phyloP scores from a whole-genome alignment of 129 eudicot genomes.

The Apium graveolens region DNA sequence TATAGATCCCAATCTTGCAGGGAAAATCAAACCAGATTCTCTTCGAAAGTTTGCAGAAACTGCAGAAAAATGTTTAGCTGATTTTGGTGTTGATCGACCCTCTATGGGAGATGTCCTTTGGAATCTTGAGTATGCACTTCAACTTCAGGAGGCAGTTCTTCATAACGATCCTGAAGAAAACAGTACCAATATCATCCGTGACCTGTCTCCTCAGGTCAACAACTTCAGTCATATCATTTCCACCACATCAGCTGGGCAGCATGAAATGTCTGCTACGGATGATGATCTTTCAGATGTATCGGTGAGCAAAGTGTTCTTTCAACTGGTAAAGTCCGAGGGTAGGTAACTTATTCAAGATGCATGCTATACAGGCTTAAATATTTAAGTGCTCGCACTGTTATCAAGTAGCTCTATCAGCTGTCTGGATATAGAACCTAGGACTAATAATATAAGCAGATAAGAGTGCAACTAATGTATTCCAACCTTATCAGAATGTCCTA shows the following conservation, averaged over 20 bases:
- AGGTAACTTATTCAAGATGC: conserved; percentile 27
- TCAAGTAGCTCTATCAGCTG: neutral
- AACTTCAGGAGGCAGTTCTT: conserved; percentile 76
- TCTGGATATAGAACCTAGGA: neutral
- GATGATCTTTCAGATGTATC: conserved; percentile 75
- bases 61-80: too few relatives aligned
- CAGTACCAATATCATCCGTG: conserved; percentile 63
- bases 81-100: too few relatives aligned
- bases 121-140: conserved; percentile 91
- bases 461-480: neutral
- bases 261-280: conserved; percentile 44
- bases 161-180: too few relatives aligned
- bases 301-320: conserved; percentile 81
- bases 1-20: too few relatives aligned
- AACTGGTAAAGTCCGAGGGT: conserved; percentile 87
- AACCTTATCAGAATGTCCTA: neutral
- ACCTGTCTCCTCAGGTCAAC: conserved; percentile 62
- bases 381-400: neutral
- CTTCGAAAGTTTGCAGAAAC: too few relatives aligned
- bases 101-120: too few relatives aligned
- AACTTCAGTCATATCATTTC: conserved; percentile 37
- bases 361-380: neutral
- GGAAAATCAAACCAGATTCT: too few relatives aligned
- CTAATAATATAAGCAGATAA: neutral
- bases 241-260: conserved; percentile 26